Conservation (phyloP, 768 basidiomycete species). For the Naganishia onofrii region DNA sequence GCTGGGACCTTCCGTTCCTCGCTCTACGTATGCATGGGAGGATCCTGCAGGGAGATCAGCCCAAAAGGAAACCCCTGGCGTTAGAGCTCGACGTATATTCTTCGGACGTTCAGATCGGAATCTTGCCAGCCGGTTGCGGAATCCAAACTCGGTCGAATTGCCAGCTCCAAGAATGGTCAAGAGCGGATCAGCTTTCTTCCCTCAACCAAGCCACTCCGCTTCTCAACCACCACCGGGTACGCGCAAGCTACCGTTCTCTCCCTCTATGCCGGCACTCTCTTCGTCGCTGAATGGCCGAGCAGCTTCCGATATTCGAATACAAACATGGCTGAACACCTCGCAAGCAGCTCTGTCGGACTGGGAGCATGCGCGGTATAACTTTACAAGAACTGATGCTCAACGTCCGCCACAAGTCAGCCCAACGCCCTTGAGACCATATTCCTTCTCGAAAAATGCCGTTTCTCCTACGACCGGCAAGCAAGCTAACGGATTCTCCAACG, state of each 20-base stretch:
- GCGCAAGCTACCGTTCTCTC: background rate
- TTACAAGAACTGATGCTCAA: background rate
- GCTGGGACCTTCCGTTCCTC: constrained; percentile 5
- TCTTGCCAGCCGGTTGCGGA: background rate
- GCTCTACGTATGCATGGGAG: background rate
- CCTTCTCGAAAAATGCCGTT: background rate
- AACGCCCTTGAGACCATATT: constrained; percentile 5
- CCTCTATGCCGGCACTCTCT: constrained; percentile 9
- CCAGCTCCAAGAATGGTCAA: background rate
- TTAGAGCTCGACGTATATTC: background rate
- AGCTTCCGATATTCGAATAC: constrained; percentile 3
- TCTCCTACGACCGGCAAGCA: background rate
- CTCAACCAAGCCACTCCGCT: background rate
- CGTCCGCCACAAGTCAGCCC: background rate
- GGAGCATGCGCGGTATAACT: background rate
- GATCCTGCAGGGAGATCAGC: background rate
- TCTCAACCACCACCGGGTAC: too few relatives aligned
- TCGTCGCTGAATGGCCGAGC: background rate
- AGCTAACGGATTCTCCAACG: too few relatives aligned
- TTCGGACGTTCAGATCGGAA: constrained; percentile 6
- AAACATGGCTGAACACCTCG: constrained; percentile 19
- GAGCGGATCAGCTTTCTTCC: background rate
- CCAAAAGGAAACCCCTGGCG: background rate
- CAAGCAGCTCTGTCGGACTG: background rate
- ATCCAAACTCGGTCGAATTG: background rate